These are phyloP conservation scores for Saturnispora diversa DNA, from an alignment of 805 yeast species.

Conservation along the genomic window DNA sequence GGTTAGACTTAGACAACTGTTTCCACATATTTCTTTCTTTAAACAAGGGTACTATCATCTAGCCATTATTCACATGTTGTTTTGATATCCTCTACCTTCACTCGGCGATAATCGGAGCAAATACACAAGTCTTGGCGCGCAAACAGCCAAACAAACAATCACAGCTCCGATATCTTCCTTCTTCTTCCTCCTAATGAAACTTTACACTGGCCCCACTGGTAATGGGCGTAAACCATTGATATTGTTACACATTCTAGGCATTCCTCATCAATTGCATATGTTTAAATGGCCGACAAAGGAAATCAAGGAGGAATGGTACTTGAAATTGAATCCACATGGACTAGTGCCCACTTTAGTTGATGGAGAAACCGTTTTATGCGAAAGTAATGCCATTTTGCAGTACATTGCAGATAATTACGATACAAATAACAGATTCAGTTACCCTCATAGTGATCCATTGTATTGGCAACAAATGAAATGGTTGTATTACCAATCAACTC, in stretches of 20 bases:
- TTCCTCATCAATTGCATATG: constrained; percentile 32
- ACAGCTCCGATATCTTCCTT: no score
- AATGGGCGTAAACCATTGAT: constrained; percentile 35
- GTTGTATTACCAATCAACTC: constrained; percentile 21
- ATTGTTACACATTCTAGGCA: constrained; percentile 32
- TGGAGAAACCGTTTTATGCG: constrained; percentile 34
- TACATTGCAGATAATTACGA: constrained; percentile 54
- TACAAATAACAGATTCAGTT: constrained; percentile 38
- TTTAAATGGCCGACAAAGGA: constrained; percentile 1
- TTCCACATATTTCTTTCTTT: no score
- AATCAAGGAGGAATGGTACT: constrained; percentile 38
- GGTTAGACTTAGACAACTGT: no score
- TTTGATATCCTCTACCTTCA: no score
- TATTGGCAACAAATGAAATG: constrained; percentile 46
- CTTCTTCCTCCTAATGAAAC: constrained; percentile 5
- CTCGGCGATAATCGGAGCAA: no score
- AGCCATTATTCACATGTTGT: no score
- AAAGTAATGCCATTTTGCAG: constrained; percentile 50
- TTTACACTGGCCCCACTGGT: constrained; percentile 35
- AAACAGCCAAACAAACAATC: no score
- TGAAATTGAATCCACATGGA: constrained; percentile 50
- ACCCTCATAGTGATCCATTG: constrained; percentile 28
- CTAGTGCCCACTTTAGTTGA: constrained; percentile 44
- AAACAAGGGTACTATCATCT: no score
- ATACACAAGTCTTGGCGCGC: no score